Evolutionary conservation across 495 filamentous ascomycete species (phyloP).

Genomic region (Rusavskia elegans): DNA sequence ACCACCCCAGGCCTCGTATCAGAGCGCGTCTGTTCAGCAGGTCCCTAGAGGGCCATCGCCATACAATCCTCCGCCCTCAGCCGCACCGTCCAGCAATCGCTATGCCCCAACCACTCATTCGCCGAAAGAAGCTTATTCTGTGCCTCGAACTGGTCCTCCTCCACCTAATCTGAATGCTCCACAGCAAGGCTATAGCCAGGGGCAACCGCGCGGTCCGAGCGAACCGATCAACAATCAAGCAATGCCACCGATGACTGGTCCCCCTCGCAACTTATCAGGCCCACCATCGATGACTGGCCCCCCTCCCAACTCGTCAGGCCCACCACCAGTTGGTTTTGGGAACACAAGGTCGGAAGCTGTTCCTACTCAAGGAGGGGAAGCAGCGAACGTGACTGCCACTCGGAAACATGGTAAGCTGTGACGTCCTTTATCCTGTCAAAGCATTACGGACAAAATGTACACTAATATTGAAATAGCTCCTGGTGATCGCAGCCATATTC

Average conservation of each 20-base stretch:
- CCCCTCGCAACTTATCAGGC: conserved; percentile 7
- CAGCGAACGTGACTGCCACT: conserved; percentile 26
- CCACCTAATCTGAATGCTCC: conserved; percentile 50
- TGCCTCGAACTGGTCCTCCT: conserved; percentile 22
- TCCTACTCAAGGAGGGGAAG: conserved; percentile 28
- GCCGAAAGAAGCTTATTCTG: conserved; percentile 23
- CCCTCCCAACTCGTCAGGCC: conserved; percentile 9
- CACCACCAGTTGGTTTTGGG: conserved; percentile 20
- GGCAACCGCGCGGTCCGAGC: conserved; percentile 8
- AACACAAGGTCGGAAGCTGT: conserved; percentile 36
- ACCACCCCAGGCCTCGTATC: conserved; percentile 16
- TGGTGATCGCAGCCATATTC: conserved; percentile 85
- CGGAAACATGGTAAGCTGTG: conserved; percentile 49
- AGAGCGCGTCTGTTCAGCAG: conserved; percentile 18
- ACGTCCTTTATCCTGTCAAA: too few relatives aligned
- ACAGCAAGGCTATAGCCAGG: conserved; percentile 13
- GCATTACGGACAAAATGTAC: background rate
- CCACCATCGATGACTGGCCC: conserved; percentile 11
- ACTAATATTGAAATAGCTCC: conserved; percentile 30
- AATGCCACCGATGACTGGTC: conserved; percentile 14
- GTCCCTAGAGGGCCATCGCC: conserved; percentile 62
- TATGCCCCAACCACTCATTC: conserved; percentile 59
- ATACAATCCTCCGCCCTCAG: conserved; percentile 69
- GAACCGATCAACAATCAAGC: conserved; percentile 26
- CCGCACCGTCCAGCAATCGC: conserved; percentile 59